These are phyloP conservation scores for Candida fluviatilis DNA, from an alignment of 805 yeast genomes.

Conservation along the genomic window DNA sequence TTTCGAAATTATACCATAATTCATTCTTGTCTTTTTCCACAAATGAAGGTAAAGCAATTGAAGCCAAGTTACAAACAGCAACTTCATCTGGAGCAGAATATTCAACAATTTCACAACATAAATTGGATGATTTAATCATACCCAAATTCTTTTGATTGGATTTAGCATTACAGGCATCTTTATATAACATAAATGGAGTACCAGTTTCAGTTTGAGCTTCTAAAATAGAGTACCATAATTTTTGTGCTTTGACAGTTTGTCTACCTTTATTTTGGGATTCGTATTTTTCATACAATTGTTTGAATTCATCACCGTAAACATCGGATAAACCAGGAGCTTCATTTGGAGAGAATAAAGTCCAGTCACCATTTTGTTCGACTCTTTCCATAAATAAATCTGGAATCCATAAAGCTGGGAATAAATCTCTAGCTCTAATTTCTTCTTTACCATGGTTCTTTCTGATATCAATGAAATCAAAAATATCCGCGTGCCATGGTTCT, in stretches of 20 bases:
- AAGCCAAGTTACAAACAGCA: constrained; percentile 60
- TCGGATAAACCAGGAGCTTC: constrained; percentile 57
- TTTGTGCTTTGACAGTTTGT: constrained; percentile 51
- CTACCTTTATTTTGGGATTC: constrained; percentile 50
- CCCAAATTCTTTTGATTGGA: constrained; percentile 61
- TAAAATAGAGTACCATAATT: constrained; percentile 56
- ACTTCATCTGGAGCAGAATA: constrained; percentile 55
- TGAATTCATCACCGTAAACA: constrained; percentile 53
- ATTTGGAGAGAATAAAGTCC: constrained; percentile 59
- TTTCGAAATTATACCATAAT: constrained; percentile 51
- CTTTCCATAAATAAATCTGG: constrained; percentile 61
- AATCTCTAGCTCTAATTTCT: constrained; percentile 59
- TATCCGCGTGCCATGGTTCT: constrained; percentile 64
- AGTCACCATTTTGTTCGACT: constrained; percentile 50
- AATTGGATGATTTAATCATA: constrained; percentile 54
- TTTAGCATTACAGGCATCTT: constrained; percentile 57
- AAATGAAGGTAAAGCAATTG: constrained; percentile 55
- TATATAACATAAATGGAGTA: constrained; percentile 61
- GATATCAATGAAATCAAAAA: constrained; percentile 55
- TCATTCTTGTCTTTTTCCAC: constrained; percentile 41
- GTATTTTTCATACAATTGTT: constrained; percentile 46
- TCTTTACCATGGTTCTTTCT: constrained; percentile 64
- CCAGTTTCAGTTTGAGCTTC: constrained; percentile 66
- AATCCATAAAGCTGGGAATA: constrained; percentile 61
- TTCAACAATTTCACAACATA: constrained; percentile 63